Evolutionary conservation across 805 yeast genomes (phyloP).

Genomic region (Citeromyces matritensis): DNA sequence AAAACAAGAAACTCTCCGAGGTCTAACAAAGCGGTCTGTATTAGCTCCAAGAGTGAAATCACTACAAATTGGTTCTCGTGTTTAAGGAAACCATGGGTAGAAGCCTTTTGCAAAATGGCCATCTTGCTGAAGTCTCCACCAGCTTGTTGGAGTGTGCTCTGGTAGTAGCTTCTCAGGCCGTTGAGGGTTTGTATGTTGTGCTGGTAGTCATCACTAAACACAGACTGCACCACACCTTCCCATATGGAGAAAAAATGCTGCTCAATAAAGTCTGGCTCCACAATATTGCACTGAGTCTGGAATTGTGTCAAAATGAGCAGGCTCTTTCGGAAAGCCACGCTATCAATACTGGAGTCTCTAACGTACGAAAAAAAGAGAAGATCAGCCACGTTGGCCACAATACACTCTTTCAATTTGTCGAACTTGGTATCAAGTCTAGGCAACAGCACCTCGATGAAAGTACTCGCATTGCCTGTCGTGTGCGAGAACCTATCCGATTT

Average conservation of each 20-base stretch:
- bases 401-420: constrained; percentile 13
- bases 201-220: constrained; percentile 14
- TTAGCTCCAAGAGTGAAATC: constrained; percentile 11
- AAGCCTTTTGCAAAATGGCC: constrained; percentile 4
- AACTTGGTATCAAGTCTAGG: constrained; percentile 9
- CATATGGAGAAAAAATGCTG: constrained; percentile 6
- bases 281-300: not conserved
- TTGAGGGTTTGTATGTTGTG: constrained; percentile 9
- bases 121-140: constrained; percentile 11
- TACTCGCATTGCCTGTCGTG: not conserved
- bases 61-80: constrained; percentile 3
- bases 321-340: constrained; percentile 9
- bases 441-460: not conserved
- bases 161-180: too few species aligned
- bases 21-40: constrained; percentile 11
- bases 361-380: constrained; percentile 15
- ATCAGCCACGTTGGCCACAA: constrained; percentile 14
- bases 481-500: constrained; percentile 14
- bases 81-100: not conserved
- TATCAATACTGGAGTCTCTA: constrained; percentile 2
- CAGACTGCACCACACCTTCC: constrained; percentile 14
- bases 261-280: constrained; percentile 8
- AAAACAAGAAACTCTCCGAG: constrained; percentile 16
- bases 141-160: too few species aligned
- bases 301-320: constrained; percentile 6